phyloP scores from a whole-genome alignment of 106 monocot genomes.

The Apostasia shenzhenica region DNA sequence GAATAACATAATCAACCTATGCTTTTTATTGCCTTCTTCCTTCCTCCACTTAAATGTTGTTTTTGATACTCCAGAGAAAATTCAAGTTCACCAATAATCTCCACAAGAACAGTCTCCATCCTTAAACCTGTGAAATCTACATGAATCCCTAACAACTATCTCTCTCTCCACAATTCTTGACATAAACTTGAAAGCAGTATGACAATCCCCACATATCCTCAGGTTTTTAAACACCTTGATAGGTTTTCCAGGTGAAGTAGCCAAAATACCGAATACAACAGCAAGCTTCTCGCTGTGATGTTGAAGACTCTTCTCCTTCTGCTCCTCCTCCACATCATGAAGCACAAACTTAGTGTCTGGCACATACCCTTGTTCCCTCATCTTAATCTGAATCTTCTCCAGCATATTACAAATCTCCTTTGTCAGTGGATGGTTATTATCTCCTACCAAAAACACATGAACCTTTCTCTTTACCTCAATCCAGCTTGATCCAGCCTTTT shows the following conservation, averaged over 20 bases:
- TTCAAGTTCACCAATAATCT: slow-evolving; percentile 17
- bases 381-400: slow-evolving; percentile 12
- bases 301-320: slow-evolving; percentile 18
- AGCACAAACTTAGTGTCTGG: slow-evolving; percentile 20
- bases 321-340: slow-evolving; percentile 28
- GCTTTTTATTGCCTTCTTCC: too few relatives aligned
- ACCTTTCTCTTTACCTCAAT: slow-evolving; percentile 17
- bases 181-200: slow-evolving; percentile 18
- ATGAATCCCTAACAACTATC: slow-evolving; percentile 20
- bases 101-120: slow-evolving; percentile 18
- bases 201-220: slow-evolving; percentile 24
- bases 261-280: slow-evolving; percentile 20
- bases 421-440: slow-evolving; percentile 7
- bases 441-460: slow-evolving; percentile 22
- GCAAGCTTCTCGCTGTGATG: slow-evolving; percentile 26
- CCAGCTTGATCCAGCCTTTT: slow-evolving; percentile 25
- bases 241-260: slow-evolving; percentile 8
- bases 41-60: too few relatives aligned
- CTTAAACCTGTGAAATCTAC: slow-evolving; percentile 21
- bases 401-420: slow-evolving; percentile 7
- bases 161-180: slow-evolving; percentile 15
- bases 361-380: slow-evolving; percentile 20
- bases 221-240: slow-evolving; percentile 23
- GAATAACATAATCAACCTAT: too few relatives aligned
- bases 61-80: too few relatives aligned